These are phyloP conservation scores for Cyphellophora europaea DNA, from an alignment of 2,329 filamentous ascomycete genomes.

Conservation along the genomic window DNA sequence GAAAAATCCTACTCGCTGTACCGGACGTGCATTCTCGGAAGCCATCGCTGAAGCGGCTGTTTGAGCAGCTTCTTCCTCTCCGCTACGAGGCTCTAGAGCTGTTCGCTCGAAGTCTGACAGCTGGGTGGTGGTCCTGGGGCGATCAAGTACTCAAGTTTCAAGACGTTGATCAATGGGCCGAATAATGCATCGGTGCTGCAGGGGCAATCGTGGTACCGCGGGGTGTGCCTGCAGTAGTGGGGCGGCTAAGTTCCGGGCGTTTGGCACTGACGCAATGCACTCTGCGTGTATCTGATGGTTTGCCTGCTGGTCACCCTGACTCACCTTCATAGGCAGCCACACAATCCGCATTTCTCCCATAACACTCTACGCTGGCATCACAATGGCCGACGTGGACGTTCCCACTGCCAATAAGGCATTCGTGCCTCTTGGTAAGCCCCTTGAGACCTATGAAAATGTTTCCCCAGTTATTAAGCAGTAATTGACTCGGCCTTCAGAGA, in stretches of 20 bases:
- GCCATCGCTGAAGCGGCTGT: slow-evolving; percentile 47
- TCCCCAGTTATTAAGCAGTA: slow-evolving; percentile 3
- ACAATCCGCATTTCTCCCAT: too few relatives aligned
- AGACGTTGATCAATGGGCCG: slow-evolving; percentile 13
- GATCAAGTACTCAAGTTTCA: slow-evolving; percentile 56
- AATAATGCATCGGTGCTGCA: too few relatives aligned
- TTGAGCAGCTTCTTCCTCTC: slow-evolving; percentile 34
- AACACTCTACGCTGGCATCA: too few relatives aligned
- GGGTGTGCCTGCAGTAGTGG: too few relatives aligned
- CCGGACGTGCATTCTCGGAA: slow-evolving; percentile 59
- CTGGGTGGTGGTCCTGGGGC: slow-evolving; percentile 54
- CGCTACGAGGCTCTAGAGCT: slow-evolving; percentile 48
- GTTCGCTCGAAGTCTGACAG: slow-evolving; percentile 50
- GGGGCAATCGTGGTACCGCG: too few relatives aligned
- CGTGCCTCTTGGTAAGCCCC: slow-evolving; percentile 34
- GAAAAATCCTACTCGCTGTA: slow-evolving; percentile 47
- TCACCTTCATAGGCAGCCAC: too few relatives aligned
- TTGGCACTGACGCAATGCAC: too few relatives aligned
- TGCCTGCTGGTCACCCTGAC: too few relatives aligned
- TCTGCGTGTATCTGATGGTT: too few relatives aligned
- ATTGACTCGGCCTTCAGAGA: slow-evolving; percentile 35
- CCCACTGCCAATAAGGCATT: slow-evolving; percentile 36
- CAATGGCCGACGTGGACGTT: slow-evolving; percentile 23
- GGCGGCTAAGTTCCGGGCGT: too few relatives aligned
- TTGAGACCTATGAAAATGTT: not conserved